Evolutionary conservation across 352 stramenopile genomes (phyloP), one percentile per base, ranked within the genome.

Genomic region (Globisporangium polare): DNA sequence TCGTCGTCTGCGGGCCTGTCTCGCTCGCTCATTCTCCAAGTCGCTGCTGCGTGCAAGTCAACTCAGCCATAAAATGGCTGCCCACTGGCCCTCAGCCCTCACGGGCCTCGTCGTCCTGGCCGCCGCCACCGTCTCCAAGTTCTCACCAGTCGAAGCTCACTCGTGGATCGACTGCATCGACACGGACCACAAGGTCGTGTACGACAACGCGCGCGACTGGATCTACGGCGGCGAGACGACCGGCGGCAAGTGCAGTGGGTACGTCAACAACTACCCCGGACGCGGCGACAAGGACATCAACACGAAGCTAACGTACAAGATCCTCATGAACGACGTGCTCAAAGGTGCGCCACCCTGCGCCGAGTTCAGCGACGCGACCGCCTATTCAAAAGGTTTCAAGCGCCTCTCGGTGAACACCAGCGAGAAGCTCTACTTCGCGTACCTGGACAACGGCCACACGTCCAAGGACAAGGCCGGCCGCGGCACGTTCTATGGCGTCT

Each of bases 221-320:
- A 86, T 88, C 35, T 83, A 70, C 59, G 71, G 73, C 15, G 78
- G 78, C n/a, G 60, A 53, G 29, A 60, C 39, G 1, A 69, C 69
- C 18, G 76, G 80, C 37, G 78, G 78, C 8, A 74, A 86, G 29
- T 88, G 80, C 55, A 58, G 62, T 5, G 80, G 78, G 2, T 90
- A 88, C 69, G 78, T 80, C 62, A 86, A 88, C 47, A 84, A 88
- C 73, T 90, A 85, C 42, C 59, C 70, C 0, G 77, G 78, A 33
- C 78, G 78, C 18, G 75, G 77, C 13, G 78, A 86, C 53, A 13
- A 55, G 8, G 53, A 75, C 49, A 68, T 78, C 52, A 69, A 76
- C 53, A 63, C 46, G 15, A 69, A 78, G 52, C 69, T 78, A 55
- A 74, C 68, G 5, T 71, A 79, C 57, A 87, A 88, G 67, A 81